A percentile compares a stretch with the other conserved stretches of the same genome.
phyloP scores from a whole-genome alignment of 768 basidiomycete species.

The Strobilomyces confusus region DNA sequence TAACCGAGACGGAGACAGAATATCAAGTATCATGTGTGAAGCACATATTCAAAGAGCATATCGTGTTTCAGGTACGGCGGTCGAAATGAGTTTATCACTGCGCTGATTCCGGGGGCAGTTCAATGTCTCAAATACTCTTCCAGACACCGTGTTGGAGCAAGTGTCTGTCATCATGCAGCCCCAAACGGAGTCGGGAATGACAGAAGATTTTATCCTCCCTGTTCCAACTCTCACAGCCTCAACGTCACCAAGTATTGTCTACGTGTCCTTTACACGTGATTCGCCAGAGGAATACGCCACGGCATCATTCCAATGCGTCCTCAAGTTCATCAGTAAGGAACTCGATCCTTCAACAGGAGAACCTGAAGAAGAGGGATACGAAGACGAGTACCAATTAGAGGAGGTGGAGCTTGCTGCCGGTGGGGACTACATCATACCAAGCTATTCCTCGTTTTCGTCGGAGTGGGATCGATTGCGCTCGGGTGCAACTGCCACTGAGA shows the following conservation, averaged over 20 bases:
- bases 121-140: constrained; percentile 95
- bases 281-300: constrained; percentile 71
- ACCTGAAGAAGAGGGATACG: constrained; percentile 98
- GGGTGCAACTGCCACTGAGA: constrained; percentile 81
- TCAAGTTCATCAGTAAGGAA: constrained; percentile 97
- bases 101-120: constrained; percentile 52
- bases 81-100: neutral
- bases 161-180: constrained; percentile 93
- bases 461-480: constrained; percentile 93
- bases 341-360: constrained; percentile 92
- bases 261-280: constrained; percentile 90
- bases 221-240: constrained; percentile 63
- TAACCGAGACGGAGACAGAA: constrained; percentile 97
- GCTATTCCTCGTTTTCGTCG: constrained; percentile 82
- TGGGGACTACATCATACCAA: constrained; percentile 94
- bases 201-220: constrained; percentile 94
- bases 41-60: constrained; percentile 91
- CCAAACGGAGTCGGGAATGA: constrained; percentile 66
- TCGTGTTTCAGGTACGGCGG: constrained; percentile 87
- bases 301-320: constrained; percentile 83
- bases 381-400: constrained; percentile 97
- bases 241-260: constrained; percentile 79
- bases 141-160: constrained; percentile 91
- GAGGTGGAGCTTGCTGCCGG: constrained; percentile 92
- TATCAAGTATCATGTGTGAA: constrained; percentile 97